Base-by-base conservation (phyloP, 2,329 filamentous ascomycete genomes). In the Stagonosporopsis vannaccii region DNA sequence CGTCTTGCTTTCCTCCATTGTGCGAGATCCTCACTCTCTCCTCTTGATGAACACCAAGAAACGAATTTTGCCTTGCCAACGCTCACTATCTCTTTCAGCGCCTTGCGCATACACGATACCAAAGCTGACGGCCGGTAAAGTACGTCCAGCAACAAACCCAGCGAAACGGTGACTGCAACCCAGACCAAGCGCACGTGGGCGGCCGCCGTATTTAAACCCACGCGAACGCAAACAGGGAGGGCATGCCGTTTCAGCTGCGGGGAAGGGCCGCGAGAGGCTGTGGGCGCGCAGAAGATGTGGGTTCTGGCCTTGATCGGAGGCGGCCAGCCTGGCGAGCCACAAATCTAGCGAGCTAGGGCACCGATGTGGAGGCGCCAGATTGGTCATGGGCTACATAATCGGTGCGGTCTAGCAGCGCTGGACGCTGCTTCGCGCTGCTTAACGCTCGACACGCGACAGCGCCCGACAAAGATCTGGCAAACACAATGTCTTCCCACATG, bases 1-100 rank as follows among this genome's bases (percentile, higher is more conserved):
- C 17, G 43, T 20, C 41, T 52, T 58, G 8, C 9, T 28, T 3
- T 43, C 17, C 6, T 58, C 54, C 54, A 58, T 58, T 4, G 12
- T 12, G 28, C 28, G 3, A 30, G 12, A 30, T 9, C 9, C 28
- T n/a, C n/a, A n/a, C n/a, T n/a, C n/a, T 37, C n/a, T n/a, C 36
- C 6, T 30, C 28, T 30, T 12, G 28, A 30, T n/a, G n/a, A n/a
- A n/a, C n/a, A n/a, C 25, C 25, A 26, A 9, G 25, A 26, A 26
- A 26, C 25, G 25, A 26, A 26, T n/a, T n/a, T n/a, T n/a, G n/a
- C n/a, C n/a, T 28, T 28, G 26, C 26, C 26, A 28, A 28, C 9
- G 12, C 42, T 40, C 9, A 15, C 42, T 40, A 28, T 52, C 22
- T 40, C 20, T 32, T 40, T 23, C n/a, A 22, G 1, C 25, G 20